Evolutionary conservation across 306 rosid genomes (phyloP).

Genomic region (Myrica gale): DNA sequence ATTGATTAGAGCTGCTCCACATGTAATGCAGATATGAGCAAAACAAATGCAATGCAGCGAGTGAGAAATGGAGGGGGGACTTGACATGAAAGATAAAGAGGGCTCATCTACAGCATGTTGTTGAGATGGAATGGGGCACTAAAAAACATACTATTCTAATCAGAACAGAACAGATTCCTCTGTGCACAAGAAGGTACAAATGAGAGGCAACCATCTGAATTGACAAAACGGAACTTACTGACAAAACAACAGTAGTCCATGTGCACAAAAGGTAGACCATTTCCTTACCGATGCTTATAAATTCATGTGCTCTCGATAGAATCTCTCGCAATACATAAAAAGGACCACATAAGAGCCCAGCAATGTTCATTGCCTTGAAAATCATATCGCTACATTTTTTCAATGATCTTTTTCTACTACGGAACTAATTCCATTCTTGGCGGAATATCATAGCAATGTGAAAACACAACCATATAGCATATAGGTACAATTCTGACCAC

Average conservation of each 20-base stretch:
- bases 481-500: not conserved
- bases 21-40: not conserved
- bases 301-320: not conserved
- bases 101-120: not conserved
- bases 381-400: not conserved
- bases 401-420: not conserved
- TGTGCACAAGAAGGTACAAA: not conserved
- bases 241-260: not conserved
- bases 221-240: not conserved
- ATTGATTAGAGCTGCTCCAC: slow-evolving; percentile 1
- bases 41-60: not conserved
- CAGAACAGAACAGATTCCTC: not conserved
- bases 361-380: not conserved
- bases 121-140: not conserved
- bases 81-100: not conserved
- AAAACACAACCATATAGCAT: not conserved
- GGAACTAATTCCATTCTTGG: not conserved
- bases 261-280: not conserved
- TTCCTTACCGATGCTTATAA: not conserved
- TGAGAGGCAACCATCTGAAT: not conserved
- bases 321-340: not conserved
- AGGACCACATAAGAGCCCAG: not conserved
- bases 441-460: not conserved
- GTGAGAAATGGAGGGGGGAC: not conserved
- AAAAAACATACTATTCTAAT: not conserved